Conservation (phyloP, 805 yeast genomes). For the Teunomyces barrocoloradensis region DNA sequence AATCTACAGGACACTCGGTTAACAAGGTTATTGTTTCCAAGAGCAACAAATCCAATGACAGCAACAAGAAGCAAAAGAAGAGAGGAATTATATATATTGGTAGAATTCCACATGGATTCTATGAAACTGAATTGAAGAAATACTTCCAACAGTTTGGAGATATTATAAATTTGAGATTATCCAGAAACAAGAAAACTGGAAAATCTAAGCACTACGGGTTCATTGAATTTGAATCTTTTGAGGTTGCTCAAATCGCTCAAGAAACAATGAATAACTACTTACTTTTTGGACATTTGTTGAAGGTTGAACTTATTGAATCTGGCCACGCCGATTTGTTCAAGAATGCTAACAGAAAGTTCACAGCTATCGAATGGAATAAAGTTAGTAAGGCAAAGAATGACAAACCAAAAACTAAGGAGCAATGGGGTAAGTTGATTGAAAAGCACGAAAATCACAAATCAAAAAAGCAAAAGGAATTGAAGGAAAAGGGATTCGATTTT, state of each 20-base stretch:
- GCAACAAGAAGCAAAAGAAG: conserved; percentile 19
- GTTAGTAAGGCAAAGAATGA: conserved; percentile 54
- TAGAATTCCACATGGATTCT: conserved; percentile 88
- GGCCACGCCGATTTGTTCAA: conserved; percentile 58
- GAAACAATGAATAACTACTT: conserved; percentile 96
- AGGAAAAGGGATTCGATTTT: conserved; percentile 58
- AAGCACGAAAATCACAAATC: conserved; percentile 42
- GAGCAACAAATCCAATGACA: conserved; percentile 14
- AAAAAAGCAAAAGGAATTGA: conserved; percentile 48
- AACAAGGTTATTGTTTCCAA: conserved; percentile 12
- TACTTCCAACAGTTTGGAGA: conserved; percentile 92
- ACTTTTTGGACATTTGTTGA: conserved; percentile 80
- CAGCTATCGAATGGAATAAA: conserved; percentile 57
- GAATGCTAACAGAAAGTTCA: conserved; percentile 55
- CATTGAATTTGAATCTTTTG: conserved; percentile 70
- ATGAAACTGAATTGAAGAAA: conserved; percentile 72
- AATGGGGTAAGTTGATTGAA: conserved; percentile 54
- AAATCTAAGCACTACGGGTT: conserved; percentile 89
- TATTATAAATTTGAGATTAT: conserved; percentile 70
- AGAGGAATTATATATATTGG: conserved; percentile 85
- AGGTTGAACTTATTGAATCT: conserved; percentile 54
- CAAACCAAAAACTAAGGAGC: conserved; percentile 52
- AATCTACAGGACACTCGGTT: conserved; percentile 20
- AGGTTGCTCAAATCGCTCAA: conserved; percentile 83
- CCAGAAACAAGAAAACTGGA: conserved; percentile 89